Conservation (phyloP, 192 early-diverging fungal species). For the Umbelopsis vinacea region DNA sequence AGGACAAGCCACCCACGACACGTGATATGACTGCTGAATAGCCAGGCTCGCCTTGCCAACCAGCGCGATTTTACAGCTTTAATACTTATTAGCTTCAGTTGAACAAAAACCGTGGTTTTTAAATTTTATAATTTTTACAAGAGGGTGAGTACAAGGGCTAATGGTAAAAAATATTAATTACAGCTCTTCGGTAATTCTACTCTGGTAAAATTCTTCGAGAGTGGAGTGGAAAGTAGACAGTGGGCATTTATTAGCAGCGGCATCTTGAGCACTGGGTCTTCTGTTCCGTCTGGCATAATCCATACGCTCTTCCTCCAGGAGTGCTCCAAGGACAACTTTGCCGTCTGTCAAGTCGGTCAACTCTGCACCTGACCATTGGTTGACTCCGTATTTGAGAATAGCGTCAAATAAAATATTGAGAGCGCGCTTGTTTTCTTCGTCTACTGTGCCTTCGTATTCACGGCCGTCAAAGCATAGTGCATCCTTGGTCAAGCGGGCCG, state of each 20-base stretch:
- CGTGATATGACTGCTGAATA: no score
- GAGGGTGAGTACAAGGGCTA: no score
- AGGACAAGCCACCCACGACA: conserved; percentile 10
- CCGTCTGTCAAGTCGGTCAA: background rate
- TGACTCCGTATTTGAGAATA: conserved; percentile 2
- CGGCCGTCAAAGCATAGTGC: conserved; percentile 10
- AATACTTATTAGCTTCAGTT: no score
- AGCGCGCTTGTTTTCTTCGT: conserved; percentile 6
- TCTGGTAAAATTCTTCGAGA: conserved; percentile 6
- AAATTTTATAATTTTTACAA: no score
- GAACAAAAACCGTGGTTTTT: no score
- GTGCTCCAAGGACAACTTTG: background rate
- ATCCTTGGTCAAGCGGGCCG: conserved; percentile 3
- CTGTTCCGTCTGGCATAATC: background rate
- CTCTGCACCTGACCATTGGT: background rate
- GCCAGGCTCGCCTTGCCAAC: no score
- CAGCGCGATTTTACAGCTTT: no score
- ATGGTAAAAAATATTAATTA: no score
- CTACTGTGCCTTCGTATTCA: conserved; percentile 3
- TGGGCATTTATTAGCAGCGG: background rate
- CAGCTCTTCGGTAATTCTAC: background rate
- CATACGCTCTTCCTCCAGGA: background rate
- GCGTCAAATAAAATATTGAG: conserved; percentile 8
- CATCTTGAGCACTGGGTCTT: background rate
- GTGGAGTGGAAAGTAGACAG: conserved; percentile 13